phyloP scores from a whole-genome alignment of 2,329 filamentous ascomycete genomes.

The Colletotrichum tropicicola region DNA sequence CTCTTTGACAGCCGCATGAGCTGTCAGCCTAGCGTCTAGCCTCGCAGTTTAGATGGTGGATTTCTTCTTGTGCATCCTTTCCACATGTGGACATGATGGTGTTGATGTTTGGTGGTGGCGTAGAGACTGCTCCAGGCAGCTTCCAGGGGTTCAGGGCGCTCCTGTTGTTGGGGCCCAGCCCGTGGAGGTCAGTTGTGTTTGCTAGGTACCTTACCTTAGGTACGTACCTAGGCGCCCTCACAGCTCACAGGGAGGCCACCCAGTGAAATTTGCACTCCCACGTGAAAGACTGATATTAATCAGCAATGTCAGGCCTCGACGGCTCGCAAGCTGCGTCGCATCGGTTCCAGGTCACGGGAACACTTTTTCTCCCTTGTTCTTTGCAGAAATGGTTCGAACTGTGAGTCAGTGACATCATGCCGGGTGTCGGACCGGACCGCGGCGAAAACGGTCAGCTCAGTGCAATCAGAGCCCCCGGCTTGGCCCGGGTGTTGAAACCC shows the following conservation, averaged over 20 bases:
- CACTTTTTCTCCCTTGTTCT: not conserved
- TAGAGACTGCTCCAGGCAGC: not conserved
- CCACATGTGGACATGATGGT: constrained; percentile 9
- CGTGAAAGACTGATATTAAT: not conserved
- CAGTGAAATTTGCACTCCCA: too few species aligned
- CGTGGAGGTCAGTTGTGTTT: not conserved
- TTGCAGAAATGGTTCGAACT: not conserved
- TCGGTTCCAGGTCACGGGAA: not conserved
- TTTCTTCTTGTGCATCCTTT: not conserved
- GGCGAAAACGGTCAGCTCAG: not conserved
- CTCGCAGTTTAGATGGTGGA: not conserved
- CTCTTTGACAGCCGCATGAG: constrained; percentile 4
- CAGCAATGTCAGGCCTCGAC: not conserved
- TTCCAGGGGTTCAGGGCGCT: constrained; percentile 11
- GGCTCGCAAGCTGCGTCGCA: too few species aligned
- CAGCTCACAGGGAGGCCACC: too few species aligned
- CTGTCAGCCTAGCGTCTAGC: constrained; percentile 13
- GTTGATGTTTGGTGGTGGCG: not conserved
- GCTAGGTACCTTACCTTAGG: not conserved
- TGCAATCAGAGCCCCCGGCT: constrained; percentile 2
- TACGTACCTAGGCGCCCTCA: not conserved
- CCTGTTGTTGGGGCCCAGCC: not conserved
- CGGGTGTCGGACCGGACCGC: constrained; percentile 12
- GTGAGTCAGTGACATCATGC: constrained; percentile 14
- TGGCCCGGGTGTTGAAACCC: constrained; percentile 2